Conservation (phyloP, 2,329 filamentous ascomycete genomes). For the Colletotrichum chrysophilum region DNA sequence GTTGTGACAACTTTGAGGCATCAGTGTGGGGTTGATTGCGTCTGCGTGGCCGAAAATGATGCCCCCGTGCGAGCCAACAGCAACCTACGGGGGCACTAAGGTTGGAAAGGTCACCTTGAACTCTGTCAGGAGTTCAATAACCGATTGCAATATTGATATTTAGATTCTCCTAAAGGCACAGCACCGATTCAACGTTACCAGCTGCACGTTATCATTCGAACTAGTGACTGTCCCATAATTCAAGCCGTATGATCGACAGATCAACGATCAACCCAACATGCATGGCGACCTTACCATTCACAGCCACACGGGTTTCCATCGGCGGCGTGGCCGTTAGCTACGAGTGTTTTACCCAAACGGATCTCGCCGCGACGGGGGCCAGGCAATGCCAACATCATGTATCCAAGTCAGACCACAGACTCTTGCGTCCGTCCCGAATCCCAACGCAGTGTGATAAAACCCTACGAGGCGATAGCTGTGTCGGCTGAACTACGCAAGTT, state of each 20-base stretch:
- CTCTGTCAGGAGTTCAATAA: not conserved
- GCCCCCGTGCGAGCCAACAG: not conserved
- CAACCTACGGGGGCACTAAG: not conserved
- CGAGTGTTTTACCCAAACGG: not conserved
- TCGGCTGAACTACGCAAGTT: not conserved
- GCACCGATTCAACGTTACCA: not conserved
- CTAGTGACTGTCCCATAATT: not conserved
- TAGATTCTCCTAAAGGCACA: rapidly evolving
- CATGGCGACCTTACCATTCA: not conserved
- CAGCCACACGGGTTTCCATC: not conserved
- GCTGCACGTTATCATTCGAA: not conserved
- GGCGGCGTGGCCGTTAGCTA: not conserved
- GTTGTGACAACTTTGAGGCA: not conserved
- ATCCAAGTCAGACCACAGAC: not conserved
- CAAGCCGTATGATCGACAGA: not conserved
- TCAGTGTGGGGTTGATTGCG: not conserved
- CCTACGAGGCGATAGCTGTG: not conserved
- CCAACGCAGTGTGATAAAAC: not conserved
- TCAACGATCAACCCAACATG: not conserved
- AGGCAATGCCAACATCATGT: not conserved
- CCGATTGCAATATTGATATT: not conserved
- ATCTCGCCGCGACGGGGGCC: not conserved
- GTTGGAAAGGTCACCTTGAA: not conserved
- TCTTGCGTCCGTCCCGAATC: not conserved
- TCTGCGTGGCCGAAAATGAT: not conserved